A percentile compares a stretch with the other conserved stretches of the same genome.
These are phyloP conservation scores for Niveomyces coronatus DNA, from an alignment of 2,329 filamentous ascomycete genomes.

Conservation along the genomic window DNA sequence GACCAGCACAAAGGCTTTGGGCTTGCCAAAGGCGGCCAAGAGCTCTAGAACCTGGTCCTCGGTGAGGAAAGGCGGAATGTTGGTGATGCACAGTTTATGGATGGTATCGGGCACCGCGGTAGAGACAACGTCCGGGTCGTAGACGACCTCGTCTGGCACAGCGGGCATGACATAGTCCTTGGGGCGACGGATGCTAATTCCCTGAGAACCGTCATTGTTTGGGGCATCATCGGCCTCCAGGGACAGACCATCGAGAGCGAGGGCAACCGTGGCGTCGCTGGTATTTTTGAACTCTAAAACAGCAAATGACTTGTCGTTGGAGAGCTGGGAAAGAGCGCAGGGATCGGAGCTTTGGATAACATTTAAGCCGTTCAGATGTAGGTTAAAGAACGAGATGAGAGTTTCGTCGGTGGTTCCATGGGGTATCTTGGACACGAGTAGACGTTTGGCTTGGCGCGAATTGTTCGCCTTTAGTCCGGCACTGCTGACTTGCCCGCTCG, in stretches of 20 bases:
- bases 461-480: slow-evolving; percentile 86
- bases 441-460: slow-evolving; percentile 85
- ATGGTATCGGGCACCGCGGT: slow-evolving; percentile 80
- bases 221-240: slow-evolving; percentile 66
- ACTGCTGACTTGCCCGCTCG: slow-evolving; percentile 54
- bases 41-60: slow-evolving; percentile 91
- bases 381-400: slow-evolving; percentile 80
- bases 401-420: slow-evolving; percentile 61
- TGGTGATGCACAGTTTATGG: slow-evolving; percentile 89
- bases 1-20: slow-evolving; percentile 84
- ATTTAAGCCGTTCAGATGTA: slow-evolving; percentile 94
- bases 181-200: slow-evolving; percentile 71
- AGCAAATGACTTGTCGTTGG: slow-evolving; percentile 69
- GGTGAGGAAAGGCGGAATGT: slow-evolving; percentile 76
- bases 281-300: slow-evolving; percentile 84
- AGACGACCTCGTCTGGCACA: slow-evolving; percentile 59
- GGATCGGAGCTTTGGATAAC: slow-evolving; percentile 76
- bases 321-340: slow-evolving; percentile 73
- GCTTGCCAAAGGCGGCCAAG: slow-evolving; percentile 78
- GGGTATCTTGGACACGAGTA: slow-evolving; percentile 80
- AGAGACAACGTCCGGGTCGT: slow-evolving; percentile 67
- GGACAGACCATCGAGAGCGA: slow-evolving; percentile 79
- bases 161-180: slow-evolving; percentile 96
- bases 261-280: slow-evolving; percentile 78
- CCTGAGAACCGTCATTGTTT: slow-evolving; percentile 41